Evolutionary conservation across 495 filamentous ascomycete genomes (phyloP), one percentile per base, ranked within the genome.

Genomic region (Xylaria intraflava): DNA sequence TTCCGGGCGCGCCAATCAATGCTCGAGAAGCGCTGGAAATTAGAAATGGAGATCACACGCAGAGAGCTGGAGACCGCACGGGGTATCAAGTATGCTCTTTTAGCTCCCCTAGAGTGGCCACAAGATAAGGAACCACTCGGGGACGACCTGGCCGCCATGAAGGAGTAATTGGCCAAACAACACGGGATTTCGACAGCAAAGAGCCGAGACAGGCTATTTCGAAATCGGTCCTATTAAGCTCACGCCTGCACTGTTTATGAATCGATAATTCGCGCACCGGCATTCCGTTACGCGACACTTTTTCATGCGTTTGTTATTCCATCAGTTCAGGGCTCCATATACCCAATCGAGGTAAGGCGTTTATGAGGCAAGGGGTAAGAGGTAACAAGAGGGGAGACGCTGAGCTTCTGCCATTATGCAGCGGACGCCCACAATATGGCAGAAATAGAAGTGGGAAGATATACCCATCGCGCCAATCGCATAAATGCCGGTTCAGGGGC

Each of bases 11-110:
- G 82, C 55, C 79, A 76, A 66, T 64, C 57, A 2, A 70, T 66
- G 43, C 60, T 90, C 7, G 64, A 68, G 20, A 65, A 63, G 38
- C 69, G 83, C 39, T 90, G 87, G 87, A 65, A 69, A 48, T 56
- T 90, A n/a, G 77, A 78, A 51, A 79, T 76, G 53, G 83, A 84
- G 54, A 77, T 90, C 22, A 53, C 84, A 58, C 73, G 83, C 19
- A 77, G 73, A 51, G 77, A 80, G 61, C 60, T 87, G 27, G 84
- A 86, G 65, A 58, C 62, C 14, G 61, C 71, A 57, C 66, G 72
- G 46, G 77, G 71, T 3, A 57, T 73, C 36, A 59, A 51, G 43
- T 87, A 79, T 59, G 80, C 72, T 0, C 69, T 72, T 0, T 58
- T 85, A 41, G 66, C 70, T 3, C 63, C 69, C 0, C 61, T 82